Evolutionary conservation across 2,329 filamentous ascomycete species (phyloP).

Genomic region (Clarireedia homoeocarpa): DNA sequence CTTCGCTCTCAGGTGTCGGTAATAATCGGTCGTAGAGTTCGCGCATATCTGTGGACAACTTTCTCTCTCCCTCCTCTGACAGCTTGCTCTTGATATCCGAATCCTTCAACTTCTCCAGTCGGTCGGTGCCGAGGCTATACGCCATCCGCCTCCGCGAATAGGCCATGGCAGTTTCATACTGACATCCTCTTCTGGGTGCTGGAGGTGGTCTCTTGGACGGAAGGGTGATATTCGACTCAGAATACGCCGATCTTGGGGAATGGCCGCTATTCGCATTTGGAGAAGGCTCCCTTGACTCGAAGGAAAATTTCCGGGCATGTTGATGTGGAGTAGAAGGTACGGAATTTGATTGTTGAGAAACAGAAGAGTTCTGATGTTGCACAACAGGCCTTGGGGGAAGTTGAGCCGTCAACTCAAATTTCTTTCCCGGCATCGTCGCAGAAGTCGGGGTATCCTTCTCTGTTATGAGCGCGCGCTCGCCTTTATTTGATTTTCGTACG

Average conservation of each 20-base stretch:
- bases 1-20: constrained; percentile 72
- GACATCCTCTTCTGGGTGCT: constrained; percentile 57
- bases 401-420: constrained; percentile 25
- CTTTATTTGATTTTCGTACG: constrained; percentile 48
- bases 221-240: constrained; percentile 72
- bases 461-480: constrained; percentile 54
- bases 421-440: constrained; percentile 28
- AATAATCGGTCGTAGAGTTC: constrained; percentile 79
- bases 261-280: constrained; percentile 69
- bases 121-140: constrained; percentile 79
- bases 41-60: constrained; percentile 74
- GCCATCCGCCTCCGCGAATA: constrained; percentile 81
- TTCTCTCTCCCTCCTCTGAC: constrained; percentile 63
- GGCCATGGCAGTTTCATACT: constrained; percentile 80
- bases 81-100: constrained; percentile 66
- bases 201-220: constrained; percentile 60
- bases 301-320: constrained; percentile 73
- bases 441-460: constrained; percentile 40
- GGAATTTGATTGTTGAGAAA: constrained; percentile 70
- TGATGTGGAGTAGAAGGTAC: constrained; percentile 92
- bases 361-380: constrained; percentile 40
- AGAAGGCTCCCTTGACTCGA: constrained; percentile 72
- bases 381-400: constrained; percentile 25
- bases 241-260: constrained; percentile 84
- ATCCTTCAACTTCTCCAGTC: constrained; percentile 62